These are phyloP conservation scores for Mesotaenium endlicherianum DNA, from an alignment of 139 green algal genomes.

Conservation along the genomic window DNA sequence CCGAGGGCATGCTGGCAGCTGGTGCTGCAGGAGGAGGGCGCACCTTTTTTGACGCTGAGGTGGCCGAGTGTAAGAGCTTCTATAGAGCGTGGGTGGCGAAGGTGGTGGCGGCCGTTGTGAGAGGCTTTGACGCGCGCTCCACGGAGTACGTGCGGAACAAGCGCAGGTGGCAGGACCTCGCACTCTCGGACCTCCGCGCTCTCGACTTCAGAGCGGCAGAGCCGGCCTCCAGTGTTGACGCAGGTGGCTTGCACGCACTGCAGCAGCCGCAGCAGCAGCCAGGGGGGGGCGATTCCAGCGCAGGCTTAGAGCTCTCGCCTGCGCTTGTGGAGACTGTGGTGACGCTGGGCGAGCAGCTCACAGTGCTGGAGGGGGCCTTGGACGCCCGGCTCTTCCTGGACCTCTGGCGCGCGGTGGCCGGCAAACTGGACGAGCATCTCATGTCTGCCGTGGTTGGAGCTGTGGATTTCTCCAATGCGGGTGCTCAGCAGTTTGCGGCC, in stretches of 20 bases:
- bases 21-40: background rate
- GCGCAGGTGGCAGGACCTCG: conserved; percentile 1
- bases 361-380: background rate
- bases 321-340: background rate
- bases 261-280: too few relatives aligned
- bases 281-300: too few relatives aligned
- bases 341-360: background rate
- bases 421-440: background rate
- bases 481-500: conserved; percentile 7
- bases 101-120: background rate
- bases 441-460: conserved; percentile 13
- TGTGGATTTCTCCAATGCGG: conserved; percentile 13
- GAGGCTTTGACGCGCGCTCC: background rate
- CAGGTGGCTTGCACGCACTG: too few relatives aligned
- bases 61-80: too few relatives aligned
- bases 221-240: too few relatives aligned
- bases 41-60: conserved; percentile 16
- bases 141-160: conserved; percentile 14
- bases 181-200: background rate
- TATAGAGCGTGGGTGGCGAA: conserved; percentile 13
- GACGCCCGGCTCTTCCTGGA: background rate
- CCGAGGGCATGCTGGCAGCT: background rate
- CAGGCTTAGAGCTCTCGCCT: background rate
- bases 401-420: conserved; percentile 2
- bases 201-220: background rate